Percentiles rank a stretch among this genome's conserved stretches.
Evolutionary conservation across 2,329 filamentous ascomycete genomes (phyloP).

Genomic region (Neocucurbitaria cava): DNA sequence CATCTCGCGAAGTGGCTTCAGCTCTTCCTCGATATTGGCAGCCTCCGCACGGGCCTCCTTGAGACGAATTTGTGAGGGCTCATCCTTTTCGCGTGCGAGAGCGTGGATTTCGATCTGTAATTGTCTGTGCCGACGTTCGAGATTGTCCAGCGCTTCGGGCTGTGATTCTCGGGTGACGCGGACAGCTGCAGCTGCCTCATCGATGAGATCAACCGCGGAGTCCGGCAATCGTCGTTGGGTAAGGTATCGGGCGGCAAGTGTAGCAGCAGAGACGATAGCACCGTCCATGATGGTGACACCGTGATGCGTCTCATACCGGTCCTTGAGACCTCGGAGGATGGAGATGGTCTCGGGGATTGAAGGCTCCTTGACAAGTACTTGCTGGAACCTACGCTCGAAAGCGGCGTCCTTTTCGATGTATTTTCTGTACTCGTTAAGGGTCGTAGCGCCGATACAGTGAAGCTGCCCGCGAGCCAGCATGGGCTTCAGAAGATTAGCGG

Average conservation of each 20-base stretch:
- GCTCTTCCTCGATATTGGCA: slow-evolving; percentile 91
- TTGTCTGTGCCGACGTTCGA: slow-evolving; percentile 89
- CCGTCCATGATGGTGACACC: slow-evolving; percentile 96
- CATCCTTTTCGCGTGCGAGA: slow-evolving; percentile 90
- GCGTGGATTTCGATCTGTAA: slow-evolving; percentile 98
- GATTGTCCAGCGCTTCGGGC: slow-evolving; percentile 91
- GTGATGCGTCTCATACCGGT: slow-evolving; percentile 97
- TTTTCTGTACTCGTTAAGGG: slow-evolving; percentile 93
- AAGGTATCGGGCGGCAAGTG: slow-evolving; percentile 89
- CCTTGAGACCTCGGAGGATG: slow-evolving; percentile 97
- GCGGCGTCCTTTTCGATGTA: slow-evolving; percentile 99
- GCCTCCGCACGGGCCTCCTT: slow-evolving; percentile 86
- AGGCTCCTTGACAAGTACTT: slow-evolving; percentile 96
- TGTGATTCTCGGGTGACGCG: slow-evolving; percentile 95
- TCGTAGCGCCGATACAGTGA: slow-evolving; percentile 97
- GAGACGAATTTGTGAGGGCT: slow-evolving; percentile 85
- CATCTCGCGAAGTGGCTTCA: slow-evolving; percentile 90
- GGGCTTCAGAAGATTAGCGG: slow-evolving; percentile 95
- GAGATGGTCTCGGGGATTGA: slow-evolving; percentile 88
- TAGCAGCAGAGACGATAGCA: slow-evolving; percentile 90
- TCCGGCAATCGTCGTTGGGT: slow-evolving; percentile 90
- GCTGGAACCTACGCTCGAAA: slow-evolving; percentile 98
- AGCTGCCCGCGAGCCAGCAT: slow-evolving; percentile 97
- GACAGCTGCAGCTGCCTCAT: slow-evolving; percentile 96
- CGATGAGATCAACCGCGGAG: slow-evolving; percentile 94